Conservation (phyloP, 257 asterid species). For the Lycium ferocissimum region DNA sequence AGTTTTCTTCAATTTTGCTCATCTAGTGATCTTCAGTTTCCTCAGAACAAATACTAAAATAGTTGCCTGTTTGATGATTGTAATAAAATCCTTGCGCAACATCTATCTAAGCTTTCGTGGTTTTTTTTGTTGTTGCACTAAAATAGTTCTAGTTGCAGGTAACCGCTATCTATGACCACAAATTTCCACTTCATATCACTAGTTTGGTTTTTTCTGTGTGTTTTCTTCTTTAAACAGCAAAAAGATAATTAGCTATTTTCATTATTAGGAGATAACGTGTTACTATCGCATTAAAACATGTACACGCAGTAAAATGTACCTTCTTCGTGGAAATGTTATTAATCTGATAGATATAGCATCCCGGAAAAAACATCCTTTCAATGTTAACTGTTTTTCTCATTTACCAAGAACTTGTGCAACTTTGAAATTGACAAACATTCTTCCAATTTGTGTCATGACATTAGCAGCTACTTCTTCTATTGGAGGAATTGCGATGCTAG, state of each 20-base stretch:
- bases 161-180: not conserved
- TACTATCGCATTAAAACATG: not conserved
- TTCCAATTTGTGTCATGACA: not conserved
- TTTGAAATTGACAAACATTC: not conserved
- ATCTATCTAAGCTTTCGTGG: too few relatives aligned
- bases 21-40: too few relatives aligned
- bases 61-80: too few relatives aligned
- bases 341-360: not conserved
- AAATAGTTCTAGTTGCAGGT: not conserved
- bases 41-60: too few relatives aligned
- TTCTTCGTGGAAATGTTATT: not conserved
- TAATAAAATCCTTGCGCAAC: too few relatives aligned
- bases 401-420: not conserved
- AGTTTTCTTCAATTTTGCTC: too few relatives aligned
- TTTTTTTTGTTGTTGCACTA: not conserved
- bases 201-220: too few relatives aligned
- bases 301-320: not conserved
- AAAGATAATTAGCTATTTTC: too few relatives aligned
- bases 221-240: too few relatives aligned
- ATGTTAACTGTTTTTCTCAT: too few relatives aligned
- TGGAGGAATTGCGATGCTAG: too few relatives aligned
- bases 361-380: too few relatives aligned
- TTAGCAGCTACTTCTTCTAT: not conserved
- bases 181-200: not conserved
- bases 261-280: not conserved